phyloP scores from a whole-genome alignment of 1,284 basidiomycete genomes.

The Ganoderma lingzhi region DNA sequence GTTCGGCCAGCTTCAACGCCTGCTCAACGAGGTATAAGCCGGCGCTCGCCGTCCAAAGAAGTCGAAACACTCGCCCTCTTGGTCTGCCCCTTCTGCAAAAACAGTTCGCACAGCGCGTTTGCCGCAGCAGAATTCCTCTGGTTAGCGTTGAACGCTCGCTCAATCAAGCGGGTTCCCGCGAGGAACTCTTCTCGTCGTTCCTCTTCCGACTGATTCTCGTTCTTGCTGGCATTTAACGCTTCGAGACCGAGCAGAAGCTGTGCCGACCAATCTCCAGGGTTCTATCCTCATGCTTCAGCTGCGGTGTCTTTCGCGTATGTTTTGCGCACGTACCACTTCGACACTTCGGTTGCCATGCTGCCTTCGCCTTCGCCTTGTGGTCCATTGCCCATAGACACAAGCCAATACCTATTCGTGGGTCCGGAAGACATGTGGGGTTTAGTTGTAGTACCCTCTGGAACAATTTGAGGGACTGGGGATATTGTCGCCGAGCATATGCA shows the following conservation, averaged over 20 bases:
- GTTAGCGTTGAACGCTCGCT: constrained; percentile 80
- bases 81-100: constrained; percentile 72
- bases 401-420: constrained; percentile 93
- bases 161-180: constrained; percentile 71
- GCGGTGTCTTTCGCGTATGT: neutral
- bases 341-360: constrained; percentile 89
- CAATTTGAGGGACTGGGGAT: constrained; percentile 78
- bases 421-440: constrained; percentile 82
- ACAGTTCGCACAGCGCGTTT: constrained; percentile 79
- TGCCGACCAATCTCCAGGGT: constrained; percentile 80
- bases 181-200: constrained; percentile 66
- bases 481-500: constrained; percentile 80
- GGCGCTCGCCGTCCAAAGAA: neutral
- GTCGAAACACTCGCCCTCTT: constrained; percentile 49
- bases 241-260: constrained; percentile 86
- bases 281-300: constrained; percentile 49
- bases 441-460: constrained; percentile 87
- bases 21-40: constrained; percentile 40
- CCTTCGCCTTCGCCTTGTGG: constrained; percentile 79
- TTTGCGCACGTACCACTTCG: constrained; percentile 68
- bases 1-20: constrained; percentile 91
- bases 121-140: constrained; percentile 80
- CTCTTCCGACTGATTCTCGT: constrained; percentile 62
- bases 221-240: constrained; percentile 83
- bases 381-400: constrained; percentile 91